phyloP scores from a whole-genome alignment of 2,329 filamentous ascomycete genomes.

The Trichophyton mentagrophytes region DNA sequence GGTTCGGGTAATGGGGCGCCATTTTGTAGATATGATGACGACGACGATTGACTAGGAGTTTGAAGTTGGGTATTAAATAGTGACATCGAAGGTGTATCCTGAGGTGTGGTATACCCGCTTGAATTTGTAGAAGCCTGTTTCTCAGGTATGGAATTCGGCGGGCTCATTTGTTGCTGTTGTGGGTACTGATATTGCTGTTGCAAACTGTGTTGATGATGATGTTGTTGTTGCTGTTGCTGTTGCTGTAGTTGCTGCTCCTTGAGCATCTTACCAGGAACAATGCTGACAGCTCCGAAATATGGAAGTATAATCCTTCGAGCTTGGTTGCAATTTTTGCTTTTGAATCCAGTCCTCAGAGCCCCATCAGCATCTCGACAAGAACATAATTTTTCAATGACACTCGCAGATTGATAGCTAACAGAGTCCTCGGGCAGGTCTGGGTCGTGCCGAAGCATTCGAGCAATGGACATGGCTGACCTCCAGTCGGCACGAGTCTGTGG shows the following conservation, averaged over 20 bases:
- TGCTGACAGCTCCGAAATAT: constrained; percentile 34
- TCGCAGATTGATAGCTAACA: constrained; percentile 33
- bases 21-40: not conserved
- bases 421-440: constrained; percentile 26
- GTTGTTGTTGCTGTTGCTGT: not conserved
- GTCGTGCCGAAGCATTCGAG: constrained; percentile 23
- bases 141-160: not conserved
- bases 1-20: not conserved
- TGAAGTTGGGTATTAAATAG: not conserved
- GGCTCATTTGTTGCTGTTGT: not conserved
- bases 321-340: not conserved
- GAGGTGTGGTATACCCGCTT: constrained; percentile 1
- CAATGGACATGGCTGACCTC: constrained; percentile 23
- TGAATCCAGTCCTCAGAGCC: not conserved
- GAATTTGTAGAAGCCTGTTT: not conserved
- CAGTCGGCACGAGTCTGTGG: constrained; percentile 15
- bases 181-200: not conserved
- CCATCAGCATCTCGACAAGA: constrained; percentile 14
- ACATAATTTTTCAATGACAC: constrained; percentile 31
- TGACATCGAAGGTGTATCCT: not conserved
- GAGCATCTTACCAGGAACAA: constrained; percentile 25
- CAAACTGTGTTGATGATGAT: not conserved
- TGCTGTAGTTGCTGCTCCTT: not conserved
- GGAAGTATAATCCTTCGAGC: constrained; percentile 30
- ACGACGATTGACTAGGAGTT: not conserved